Conservation (phyloP, 73 alveolate genomes). For the Diophrys sp. region DNA sequence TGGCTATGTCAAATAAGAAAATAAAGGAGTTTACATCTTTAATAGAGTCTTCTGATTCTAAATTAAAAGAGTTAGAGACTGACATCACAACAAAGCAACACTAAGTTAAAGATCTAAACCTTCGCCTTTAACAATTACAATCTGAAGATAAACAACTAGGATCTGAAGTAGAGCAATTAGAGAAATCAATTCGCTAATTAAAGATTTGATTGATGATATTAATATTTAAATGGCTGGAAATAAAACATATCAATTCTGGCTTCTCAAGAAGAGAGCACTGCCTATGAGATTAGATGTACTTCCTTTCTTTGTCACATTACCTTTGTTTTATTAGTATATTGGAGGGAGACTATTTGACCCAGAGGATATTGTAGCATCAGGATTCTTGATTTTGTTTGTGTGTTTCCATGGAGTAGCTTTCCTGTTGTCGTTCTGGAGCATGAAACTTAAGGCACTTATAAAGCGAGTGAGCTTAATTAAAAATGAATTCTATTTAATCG, state of each 20-base stretch:
- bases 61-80: no score
- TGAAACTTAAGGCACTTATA: constrained; percentile 17
- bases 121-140: no score
- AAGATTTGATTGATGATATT: no score
- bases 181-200: no score
- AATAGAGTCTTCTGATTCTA: no score
- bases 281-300: constrained; percentile 30
- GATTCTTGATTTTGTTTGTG: constrained; percentile 13
- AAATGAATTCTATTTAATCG: constrained; percentile 40
- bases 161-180: no score
- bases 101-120: no score
- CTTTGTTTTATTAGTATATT: constrained; percentile 16
- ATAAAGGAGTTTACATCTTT: no score
- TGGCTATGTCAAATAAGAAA: no score
- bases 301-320: constrained; percentile 12
- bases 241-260: constrained; percentile 2
- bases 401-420: constrained; percentile 26
- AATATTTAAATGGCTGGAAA: constrained; percentile 6
- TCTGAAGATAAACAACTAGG: no score
- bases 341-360: constrained; percentile 31
- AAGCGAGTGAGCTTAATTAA: constrained; percentile 10
- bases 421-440: constrained; percentile 51
- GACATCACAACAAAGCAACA: no score
- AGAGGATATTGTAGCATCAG: constrained; percentile 47
- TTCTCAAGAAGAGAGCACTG: constrained; percentile 19